Evolutionary conservation across 768 basidiomycete genomes (phyloP).

Genomic region (Suillus fuscotomentosus): DNA sequence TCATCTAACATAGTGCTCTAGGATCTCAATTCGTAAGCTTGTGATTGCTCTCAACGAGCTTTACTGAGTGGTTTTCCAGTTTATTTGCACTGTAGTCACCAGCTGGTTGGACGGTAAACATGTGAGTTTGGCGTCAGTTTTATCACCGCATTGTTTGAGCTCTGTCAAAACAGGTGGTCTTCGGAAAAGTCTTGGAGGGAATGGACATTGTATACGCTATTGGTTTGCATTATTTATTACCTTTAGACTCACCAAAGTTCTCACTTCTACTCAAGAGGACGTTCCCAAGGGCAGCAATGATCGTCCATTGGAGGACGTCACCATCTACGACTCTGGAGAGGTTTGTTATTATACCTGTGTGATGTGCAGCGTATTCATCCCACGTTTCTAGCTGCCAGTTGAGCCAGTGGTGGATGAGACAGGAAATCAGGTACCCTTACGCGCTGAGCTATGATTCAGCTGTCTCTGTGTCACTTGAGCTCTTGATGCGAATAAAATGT

Average conservation of each 20-base stretch:
- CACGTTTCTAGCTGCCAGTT: constrained; percentile 43
- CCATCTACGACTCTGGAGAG: constrained; percentile 87
- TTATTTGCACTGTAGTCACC: constrained; percentile 88
- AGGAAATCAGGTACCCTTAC: constrained; percentile 90
- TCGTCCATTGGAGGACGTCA: constrained; percentile 72
- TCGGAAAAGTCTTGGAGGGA: constrained; percentile 89
- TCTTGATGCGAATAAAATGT: constrained; percentile 51
- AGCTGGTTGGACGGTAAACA: constrained; percentile 92
- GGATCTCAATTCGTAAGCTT: constrained; percentile 82
- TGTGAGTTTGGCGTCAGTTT: constrained; percentile 39
- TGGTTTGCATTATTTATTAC: constrained; percentile 43
- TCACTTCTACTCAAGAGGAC: constrained; percentile 54
- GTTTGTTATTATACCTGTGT: constrained; percentile 39
- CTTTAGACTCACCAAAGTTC: constrained; percentile 1
- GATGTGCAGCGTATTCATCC: constrained; percentile 5
- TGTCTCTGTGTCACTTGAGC: constrained; percentile 31
- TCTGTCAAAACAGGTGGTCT: constrained; percentile 66
- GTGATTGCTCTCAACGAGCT: not conserved
- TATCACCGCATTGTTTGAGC: not conserved
- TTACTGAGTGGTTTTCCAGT: constrained; percentile 44
- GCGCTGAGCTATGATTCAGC: constrained; percentile 84
- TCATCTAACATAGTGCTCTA: constrained; percentile 26
- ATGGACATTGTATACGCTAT: constrained; percentile 83
- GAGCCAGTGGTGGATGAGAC: constrained; percentile 56
- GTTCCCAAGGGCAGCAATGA: constrained; percentile 69